Evolutionary conservation across 257 asterid genomes (phyloP).

Genomic region (Nicotiana sylvestris): DNA sequence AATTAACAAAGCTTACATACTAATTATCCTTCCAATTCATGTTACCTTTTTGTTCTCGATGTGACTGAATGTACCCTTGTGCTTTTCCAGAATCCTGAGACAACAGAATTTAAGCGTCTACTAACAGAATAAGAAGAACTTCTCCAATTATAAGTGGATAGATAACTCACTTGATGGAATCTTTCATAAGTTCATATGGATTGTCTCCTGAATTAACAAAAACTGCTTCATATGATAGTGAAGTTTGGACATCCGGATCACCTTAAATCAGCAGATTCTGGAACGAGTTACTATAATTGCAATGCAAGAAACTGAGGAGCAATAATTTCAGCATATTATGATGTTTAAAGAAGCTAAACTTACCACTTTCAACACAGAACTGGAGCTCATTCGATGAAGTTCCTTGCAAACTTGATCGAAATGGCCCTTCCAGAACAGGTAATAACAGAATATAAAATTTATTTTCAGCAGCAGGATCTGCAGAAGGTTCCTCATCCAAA

Average conservation of each 20-base stretch:
- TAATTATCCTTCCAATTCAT: too few relatives aligned
- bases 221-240: constrained; percentile 31
- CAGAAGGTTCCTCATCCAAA: constrained; percentile 6
- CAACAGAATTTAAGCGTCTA: neutral
- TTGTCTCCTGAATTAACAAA: constrained; percentile 45
- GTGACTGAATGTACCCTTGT: constrained; percentile 40
- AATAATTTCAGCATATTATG: too few relatives aligned
- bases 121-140: neutral
- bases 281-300: neutral
- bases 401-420: constrained; percentile 56
- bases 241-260: constrained; percentile 34
- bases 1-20: too few relatives aligned
- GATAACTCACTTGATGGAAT: constrained; percentile 36
- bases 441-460: constrained; percentile 46
- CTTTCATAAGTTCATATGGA: constrained; percentile 45
- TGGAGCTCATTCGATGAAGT: constrained; percentile 47
- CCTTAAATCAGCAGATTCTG: constrained; percentile 16
- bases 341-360: neutral
- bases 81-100: constrained; percentile 41
- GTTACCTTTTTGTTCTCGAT: constrained; percentile 42
- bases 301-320: too few relatives aligned
- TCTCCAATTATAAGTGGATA: neutral
- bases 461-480: constrained; percentile 10
- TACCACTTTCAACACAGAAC: constrained; percentile 62
- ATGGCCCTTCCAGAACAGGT: constrained; percentile 59